Conservation (phyloP, 345 rosid genomes). For the Trapa bicornis region DNA sequence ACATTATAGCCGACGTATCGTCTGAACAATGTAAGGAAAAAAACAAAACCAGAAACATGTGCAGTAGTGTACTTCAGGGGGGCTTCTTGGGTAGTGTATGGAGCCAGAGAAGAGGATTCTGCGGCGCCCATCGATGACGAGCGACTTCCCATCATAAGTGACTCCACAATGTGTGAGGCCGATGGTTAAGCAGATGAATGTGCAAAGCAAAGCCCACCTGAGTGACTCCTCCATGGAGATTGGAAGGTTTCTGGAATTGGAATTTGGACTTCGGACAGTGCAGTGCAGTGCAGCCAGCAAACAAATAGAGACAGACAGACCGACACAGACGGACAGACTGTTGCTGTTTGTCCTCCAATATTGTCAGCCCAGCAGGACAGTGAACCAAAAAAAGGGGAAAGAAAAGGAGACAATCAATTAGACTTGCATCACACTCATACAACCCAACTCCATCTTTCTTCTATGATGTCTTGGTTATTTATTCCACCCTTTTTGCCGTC, state of each 20-base stretch:
- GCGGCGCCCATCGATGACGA: constrained; percentile 38
- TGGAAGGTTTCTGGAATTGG: background rate
- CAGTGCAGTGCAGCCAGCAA: background rate
- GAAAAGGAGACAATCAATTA: background rate
- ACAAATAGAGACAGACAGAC: background rate
- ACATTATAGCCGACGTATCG: background rate
- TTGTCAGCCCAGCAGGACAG: background rate
- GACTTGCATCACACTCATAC: constrained; percentile 1
- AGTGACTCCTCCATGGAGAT: constrained; percentile 5
- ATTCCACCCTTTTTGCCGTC: background rate
- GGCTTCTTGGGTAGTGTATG: constrained; percentile 68
- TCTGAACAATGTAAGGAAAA: too few relatives aligned
- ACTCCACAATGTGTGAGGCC: constrained; percentile 22
- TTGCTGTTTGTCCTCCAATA: background rate
- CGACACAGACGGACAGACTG: background rate
- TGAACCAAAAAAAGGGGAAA: background rate
- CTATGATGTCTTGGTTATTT: too few relatives aligned
- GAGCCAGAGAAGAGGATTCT: constrained; percentile 60
- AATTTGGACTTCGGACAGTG: background rate
- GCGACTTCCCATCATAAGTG: constrained; percentile 38
- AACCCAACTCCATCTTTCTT: background rate
- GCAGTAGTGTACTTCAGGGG: constrained; percentile 24
- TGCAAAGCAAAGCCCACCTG: constrained; percentile 16
- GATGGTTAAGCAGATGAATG: constrained; percentile 13
- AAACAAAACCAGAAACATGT: too few relatives aligned